Evolutionary conservation across 208 protist genomes (phyloP).

Genomic region (Acanthamoeba culbertsoni): DNA sequence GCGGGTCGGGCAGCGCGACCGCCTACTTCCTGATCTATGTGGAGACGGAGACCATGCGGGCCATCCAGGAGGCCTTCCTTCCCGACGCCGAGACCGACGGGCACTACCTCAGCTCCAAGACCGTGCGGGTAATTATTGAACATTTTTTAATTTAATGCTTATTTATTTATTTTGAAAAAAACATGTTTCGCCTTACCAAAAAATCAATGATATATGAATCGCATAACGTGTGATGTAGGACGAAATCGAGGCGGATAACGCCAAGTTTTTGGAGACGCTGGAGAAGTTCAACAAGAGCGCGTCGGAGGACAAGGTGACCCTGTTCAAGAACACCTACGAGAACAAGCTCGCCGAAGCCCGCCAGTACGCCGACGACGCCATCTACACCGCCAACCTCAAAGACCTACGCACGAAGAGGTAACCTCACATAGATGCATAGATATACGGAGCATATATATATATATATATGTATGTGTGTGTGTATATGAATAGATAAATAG

Average conservation of each 20-base stretch:
- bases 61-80: not conserved
- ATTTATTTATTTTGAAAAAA: not conserved
- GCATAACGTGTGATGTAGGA: not conserved
- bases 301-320: conserved; percentile 24
- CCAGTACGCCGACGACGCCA: not conserved
- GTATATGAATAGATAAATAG: too few species aligned
- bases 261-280: conserved; percentile 40
- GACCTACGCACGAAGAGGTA: conserved; percentile 31
- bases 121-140: not conserved
- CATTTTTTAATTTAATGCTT: not conserved
- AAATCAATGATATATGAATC: too few species aligned
- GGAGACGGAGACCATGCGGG: conserved; percentile 2
- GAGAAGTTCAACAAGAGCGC: conserved; percentile 51
- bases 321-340: conserved; percentile 35
- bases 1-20: conserved; percentile 1
- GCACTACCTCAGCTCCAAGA: not conserved
- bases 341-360: conserved; percentile 47
- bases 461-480: too few species aligned
- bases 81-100: not conserved
- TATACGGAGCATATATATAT: too few species aligned
- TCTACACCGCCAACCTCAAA: not conserved
- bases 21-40: conserved; percentile 53
- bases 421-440: not conserved
- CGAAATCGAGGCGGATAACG: conserved; percentile 42
- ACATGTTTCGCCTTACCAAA: not conserved